phyloP scores from a whole-genome alignment of 805 yeast species.

The Blastobotrys terrestris region DNA sequence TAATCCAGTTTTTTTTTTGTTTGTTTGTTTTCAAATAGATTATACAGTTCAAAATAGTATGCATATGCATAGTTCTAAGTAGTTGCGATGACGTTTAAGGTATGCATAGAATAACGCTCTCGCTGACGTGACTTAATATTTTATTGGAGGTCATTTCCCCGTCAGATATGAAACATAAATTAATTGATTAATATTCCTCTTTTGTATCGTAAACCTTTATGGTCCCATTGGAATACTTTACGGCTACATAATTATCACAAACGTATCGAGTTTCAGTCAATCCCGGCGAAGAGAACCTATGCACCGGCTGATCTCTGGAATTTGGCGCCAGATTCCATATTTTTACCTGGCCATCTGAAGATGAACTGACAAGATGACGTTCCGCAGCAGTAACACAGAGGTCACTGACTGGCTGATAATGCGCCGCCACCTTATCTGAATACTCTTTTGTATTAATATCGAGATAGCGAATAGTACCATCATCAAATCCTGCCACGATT shows the following conservation, averaged over 20 bases:
- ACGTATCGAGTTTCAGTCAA: not conserved
- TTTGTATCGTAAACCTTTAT: not conserved
- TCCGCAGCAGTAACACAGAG: not conserved
- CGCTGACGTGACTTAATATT: not conserved
- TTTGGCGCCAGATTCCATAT: constrained; percentile 14
- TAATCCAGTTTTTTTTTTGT: not conserved
- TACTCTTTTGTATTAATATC: not conserved
- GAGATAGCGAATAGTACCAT: not conserved
- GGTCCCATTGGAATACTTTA: not conserved
- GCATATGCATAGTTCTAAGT: not conserved
- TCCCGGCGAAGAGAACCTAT: not conserved
- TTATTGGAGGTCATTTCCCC: too few relatives aligned
- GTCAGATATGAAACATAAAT: too few relatives aligned
- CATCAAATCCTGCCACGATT: not conserved
- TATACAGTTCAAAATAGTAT: too few relatives aligned
- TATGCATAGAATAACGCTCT: not conserved
- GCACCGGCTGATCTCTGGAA: not conserved
- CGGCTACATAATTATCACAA: not conserved
- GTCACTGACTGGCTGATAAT: not conserved
- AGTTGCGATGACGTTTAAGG: not conserved
- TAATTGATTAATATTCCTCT: not conserved
- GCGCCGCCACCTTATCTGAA: not conserved
- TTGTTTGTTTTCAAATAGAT: too few relatives aligned
- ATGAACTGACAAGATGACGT: constrained; percentile 15
- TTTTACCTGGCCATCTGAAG: constrained; percentile 21